Percentiles rank a stretch among this genome's conserved stretches.
These are phyloP conservation scores for Stemphylium beticola DNA, from an alignment of 2,329 filamentous ascomycete genomes.

Conservation along the genomic window DNA sequence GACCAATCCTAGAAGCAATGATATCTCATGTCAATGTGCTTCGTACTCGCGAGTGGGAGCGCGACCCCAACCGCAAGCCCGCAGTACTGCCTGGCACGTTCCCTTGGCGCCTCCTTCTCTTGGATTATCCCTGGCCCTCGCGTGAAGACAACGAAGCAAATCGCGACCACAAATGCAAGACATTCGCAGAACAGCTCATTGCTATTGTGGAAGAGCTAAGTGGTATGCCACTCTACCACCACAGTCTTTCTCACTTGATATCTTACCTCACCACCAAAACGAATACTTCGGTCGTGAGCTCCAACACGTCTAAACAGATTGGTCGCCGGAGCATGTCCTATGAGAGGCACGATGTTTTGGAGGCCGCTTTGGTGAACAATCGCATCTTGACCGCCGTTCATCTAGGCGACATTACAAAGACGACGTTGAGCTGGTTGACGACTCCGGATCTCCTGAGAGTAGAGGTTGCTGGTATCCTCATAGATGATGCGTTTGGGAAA, in stretches of 20 bases:
- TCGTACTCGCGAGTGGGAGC: conserved; percentile 32
- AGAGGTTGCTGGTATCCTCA: conserved; percentile 29
- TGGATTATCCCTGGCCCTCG: conserved; percentile 26
- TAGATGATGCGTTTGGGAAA: conserved; percentile 5
- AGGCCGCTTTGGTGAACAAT: conserved; percentile 17
- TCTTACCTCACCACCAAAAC: conserved; percentile 3
- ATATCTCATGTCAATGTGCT: conserved; percentile 24
- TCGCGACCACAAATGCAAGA: conserved; percentile 20
- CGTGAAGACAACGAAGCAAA: not conserved
- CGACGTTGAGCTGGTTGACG: conserved; percentile 29
- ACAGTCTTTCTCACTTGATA: conserved; percentile 15
- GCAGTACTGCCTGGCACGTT: conserved; percentile 35
- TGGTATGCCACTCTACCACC: conserved; percentile 22
- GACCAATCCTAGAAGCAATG: conserved; percentile 26
- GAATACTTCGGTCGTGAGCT: not conserved
- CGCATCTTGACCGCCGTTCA: conserved; percentile 20
- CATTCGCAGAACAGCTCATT: conserved; percentile 23
- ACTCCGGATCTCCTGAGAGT: conserved; percentile 30
- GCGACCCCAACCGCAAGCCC: conserved; percentile 22
- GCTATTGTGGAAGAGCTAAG: conserved; percentile 22
- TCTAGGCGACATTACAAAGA: conserved; percentile 33
- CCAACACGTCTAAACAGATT: not conserved
- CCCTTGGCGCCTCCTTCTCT: conserved; percentile 30
- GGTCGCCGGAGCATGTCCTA: not conserved
- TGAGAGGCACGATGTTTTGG: conserved; percentile 2